phyloP scores from a whole-genome alignment of 2,329 filamentous ascomycete species.

The Xylaria sp. region DNA sequence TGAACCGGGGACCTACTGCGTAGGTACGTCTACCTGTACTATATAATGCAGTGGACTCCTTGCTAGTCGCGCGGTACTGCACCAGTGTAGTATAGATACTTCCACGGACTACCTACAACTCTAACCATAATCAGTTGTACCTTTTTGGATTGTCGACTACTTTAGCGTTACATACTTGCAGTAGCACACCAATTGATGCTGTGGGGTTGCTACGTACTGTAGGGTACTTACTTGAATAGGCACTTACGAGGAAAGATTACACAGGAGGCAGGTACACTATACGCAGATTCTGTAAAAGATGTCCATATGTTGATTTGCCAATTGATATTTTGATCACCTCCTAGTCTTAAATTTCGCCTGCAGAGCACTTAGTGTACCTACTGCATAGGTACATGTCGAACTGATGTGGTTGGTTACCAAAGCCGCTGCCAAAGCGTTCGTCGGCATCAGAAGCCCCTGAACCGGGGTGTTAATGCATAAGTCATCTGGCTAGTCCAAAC shows the following conservation, averaged over 20 bases:
- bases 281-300: not conserved
- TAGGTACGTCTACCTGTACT: too few relatives aligned
- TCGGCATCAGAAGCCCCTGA: conserved; percentile 31
- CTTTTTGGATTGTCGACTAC: too few relatives aligned
- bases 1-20: not conserved
- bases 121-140: too few relatives aligned
- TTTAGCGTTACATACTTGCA: too few relatives aligned
- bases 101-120: not conserved
- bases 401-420: conserved; percentile 25
- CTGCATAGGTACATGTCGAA: conserved; percentile 2
- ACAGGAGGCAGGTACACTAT: not conserved
- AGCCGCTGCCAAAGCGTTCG: conserved; percentile 15
- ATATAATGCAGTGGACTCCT: conserved; percentile 13
- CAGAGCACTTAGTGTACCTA: not conserved
- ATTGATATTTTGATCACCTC: not conserved
- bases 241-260: conserved; percentile 13
- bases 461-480: conserved; percentile 12
- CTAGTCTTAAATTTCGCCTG: not conserved
- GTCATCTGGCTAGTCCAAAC: conserved; percentile 9
- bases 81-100: not conserved
- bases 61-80: not conserved
- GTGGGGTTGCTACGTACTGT: too few relatives aligned
- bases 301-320: conserved; percentile 3
- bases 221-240: not conserved
- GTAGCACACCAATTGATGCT: too few relatives aligned